Percentiles rank a stretch among this genome's conserved stretches.
Conservation (phyloP, 164 flowering plant genomes). For the Magnolia officinalis region DNA sequence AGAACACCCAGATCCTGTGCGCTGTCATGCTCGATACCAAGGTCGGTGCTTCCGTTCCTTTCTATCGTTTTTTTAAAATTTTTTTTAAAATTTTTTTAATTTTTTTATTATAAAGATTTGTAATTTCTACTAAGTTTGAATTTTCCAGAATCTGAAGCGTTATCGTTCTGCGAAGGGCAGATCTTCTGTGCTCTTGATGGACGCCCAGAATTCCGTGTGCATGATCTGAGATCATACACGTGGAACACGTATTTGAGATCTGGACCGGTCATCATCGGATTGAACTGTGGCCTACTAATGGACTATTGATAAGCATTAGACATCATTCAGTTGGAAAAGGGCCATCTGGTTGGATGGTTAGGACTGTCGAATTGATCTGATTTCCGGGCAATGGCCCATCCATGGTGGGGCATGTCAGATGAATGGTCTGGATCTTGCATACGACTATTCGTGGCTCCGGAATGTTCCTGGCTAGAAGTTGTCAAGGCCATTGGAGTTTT, state of each 20-base stretch:
- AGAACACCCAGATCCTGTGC: conserved; percentile 58
- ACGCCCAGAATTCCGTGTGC: too few species aligned
- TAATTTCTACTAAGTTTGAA: neutral
- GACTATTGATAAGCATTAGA: neutral
- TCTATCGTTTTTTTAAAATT: too few species aligned
- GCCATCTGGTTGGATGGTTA: neutral
- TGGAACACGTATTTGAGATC: neutral
- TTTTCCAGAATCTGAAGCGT: neutral
- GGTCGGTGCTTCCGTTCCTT: conserved; percentile 25
- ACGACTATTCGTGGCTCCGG: too few species aligned
- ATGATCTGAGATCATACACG: neutral
- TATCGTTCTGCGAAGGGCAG: neutral
- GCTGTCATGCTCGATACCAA: conserved; percentile 89
- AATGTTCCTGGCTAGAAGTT: too few species aligned
- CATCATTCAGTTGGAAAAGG: neutral
- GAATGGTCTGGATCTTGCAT: too few species aligned
- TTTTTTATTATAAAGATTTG: neutral
- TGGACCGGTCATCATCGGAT: neutral
- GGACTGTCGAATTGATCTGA: neutral
- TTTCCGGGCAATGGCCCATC: neutral
- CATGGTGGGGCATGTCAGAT: too few species aligned
- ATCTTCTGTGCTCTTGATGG: neutral
- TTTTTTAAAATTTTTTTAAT: too few species aligned
- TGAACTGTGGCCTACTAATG: neutral
- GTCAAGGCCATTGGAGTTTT: too few species aligned